A percentile compares a stretch with the other conserved stretches of the same genome.
Conservation (phyloP, 1,284 basidiomycete species). For the Ceraceosorus bombacis region DNA sequence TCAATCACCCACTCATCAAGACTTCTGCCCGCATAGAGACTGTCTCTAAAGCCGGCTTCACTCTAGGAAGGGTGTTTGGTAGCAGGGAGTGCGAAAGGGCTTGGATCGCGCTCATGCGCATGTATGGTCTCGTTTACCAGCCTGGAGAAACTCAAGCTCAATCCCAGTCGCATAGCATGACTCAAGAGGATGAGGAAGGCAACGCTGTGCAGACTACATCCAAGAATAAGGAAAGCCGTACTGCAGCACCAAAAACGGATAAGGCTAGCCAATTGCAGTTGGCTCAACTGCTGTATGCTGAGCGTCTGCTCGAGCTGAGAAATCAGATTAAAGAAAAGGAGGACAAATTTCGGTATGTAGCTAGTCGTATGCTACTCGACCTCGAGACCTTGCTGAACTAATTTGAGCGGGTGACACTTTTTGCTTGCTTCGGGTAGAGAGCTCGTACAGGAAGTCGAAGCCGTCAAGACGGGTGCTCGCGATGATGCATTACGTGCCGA, state of each 20-base stretch:
- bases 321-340: slow-evolving; percentile 34
- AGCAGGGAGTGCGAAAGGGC: slow-evolving; percentile 36
- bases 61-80: slow-evolving; percentile 31
- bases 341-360: slow-evolving; percentile 21
- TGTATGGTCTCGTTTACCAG: slow-evolving; percentile 16
- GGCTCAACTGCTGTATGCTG: slow-evolving; percentile 39
- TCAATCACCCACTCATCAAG: slow-evolving; percentile 34
- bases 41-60: slow-evolving; percentile 29
- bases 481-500: neutral
- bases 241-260: slow-evolving; percentile 23
- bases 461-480: slow-evolving; percentile 6
- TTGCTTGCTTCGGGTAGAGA: neutral
- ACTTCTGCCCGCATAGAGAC: slow-evolving; percentile 21
- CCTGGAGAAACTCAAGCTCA: neutral
- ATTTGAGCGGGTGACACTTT: slow-evolving; percentile 10
- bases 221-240: slow-evolving; percentile 27
- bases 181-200: slow-evolving; percentile 2
- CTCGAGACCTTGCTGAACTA: slow-evolving; percentile 25
- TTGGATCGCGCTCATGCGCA: slow-evolving; percentile 36
- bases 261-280: slow-evolving; percentile 32
- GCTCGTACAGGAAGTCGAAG: slow-evolving; percentile 19
- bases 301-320: slow-evolving; percentile 34
- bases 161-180: neutral
- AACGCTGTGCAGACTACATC: slow-evolving; percentile 5
- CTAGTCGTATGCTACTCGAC: slow-evolving; percentile 25